phyloP scores from a whole-genome alignment of 495 filamentous ascomycete species.

The Annulohypoxylon maeteangense region DNA sequence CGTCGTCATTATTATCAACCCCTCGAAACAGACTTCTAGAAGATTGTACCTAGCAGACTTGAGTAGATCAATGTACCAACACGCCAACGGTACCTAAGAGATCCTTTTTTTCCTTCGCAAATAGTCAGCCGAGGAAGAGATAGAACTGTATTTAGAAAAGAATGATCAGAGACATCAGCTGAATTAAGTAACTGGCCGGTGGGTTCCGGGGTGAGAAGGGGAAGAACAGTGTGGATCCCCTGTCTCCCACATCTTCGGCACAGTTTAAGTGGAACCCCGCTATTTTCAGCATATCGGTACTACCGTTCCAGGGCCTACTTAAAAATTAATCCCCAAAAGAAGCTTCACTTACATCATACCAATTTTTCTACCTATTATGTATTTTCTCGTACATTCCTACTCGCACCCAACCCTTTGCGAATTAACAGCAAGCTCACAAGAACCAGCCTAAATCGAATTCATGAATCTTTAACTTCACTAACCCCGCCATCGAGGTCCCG shows the following conservation, averaged over 20 bases:
- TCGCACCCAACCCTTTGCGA: background rate
- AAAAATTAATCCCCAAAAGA: constrained; percentile 29
- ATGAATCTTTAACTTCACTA: constrained; percentile 29
- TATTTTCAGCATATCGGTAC: constrained; percentile 29
- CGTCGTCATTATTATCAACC: constrained; percentile 12
- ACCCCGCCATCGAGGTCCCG: constrained; percentile 37
- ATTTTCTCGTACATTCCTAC: constrained; percentile 12
- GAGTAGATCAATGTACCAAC: background rate
- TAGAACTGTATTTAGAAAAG: background rate
- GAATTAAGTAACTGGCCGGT: constrained; percentile 32
- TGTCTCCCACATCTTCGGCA: constrained; percentile 27
- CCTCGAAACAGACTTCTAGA: constrained; percentile 7
- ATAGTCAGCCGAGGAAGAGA: constrained; percentile 24
- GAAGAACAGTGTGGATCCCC: background rate
- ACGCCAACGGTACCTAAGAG: background rate
- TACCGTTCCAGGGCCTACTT: constrained; percentile 13
- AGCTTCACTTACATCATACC: constrained; percentile 49
- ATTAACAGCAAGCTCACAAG: background rate
- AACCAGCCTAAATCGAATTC: constrained; percentile 30
- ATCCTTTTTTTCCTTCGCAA: background rate
- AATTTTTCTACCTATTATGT: constrained; percentile 24
- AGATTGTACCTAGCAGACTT: background rate
- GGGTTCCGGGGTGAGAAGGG: constrained; percentile 31
- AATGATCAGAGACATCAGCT: constrained; percentile 26
- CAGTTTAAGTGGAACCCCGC: constrained; percentile 35